Percentiles rank a stretch among this genome's conserved stretches.
Evolutionary conservation across 192 early-diverging fungal species (phyloP).

Genomic region (Podochytrium sp.): DNA sequence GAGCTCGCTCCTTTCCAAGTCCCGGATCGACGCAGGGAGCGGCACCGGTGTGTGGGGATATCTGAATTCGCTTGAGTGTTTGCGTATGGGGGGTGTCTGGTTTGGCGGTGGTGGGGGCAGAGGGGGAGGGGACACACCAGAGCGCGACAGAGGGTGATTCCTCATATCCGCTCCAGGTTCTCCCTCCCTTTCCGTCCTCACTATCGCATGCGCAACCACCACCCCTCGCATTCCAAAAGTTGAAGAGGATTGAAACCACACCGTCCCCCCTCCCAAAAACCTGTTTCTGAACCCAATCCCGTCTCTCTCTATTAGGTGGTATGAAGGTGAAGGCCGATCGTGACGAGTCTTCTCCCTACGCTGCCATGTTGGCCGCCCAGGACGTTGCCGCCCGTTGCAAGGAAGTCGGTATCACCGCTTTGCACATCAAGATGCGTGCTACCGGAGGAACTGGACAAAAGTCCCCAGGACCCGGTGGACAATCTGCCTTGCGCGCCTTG

Average conservation of each 20-base stretch:
- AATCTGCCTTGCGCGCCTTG: constrained; percentile 96
- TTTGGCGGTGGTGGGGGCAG: too few species aligned
- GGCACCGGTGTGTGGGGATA: constrained; percentile 14
- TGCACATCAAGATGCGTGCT: constrained; percentile 99
- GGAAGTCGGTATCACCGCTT: constrained; percentile 98
- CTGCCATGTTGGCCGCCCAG: constrained; percentile 99
- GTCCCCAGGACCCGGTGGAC: constrained; percentile 97
- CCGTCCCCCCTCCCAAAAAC: constrained; percentile 20
- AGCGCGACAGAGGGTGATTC: background rate
- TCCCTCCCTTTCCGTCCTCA: background rate
- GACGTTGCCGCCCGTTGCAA: constrained; percentile 98
- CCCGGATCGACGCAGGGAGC: constrained; percentile 6
- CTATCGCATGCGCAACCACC: too few species aligned
- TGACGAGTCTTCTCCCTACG: constrained; percentile 99
- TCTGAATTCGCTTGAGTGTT: background rate
- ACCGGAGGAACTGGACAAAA: constrained; percentile 99
- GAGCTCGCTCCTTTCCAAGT: too few species aligned
- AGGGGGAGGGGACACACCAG: background rate
- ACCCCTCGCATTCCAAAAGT: constrained; percentile 29
- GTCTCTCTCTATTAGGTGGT: constrained; percentile 77
- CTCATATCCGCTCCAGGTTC: constrained; percentile 7
- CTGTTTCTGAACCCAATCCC: constrained; percentile 1
- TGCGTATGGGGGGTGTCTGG: too few species aligned
- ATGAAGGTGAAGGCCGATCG: constrained; percentile 99
- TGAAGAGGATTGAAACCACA: constrained; percentile 70